These are phyloP conservation scores for Serpula lacrymans DNA, from an alignment of 768 basidiomycete genomes.

Conservation along the genomic window DNA sequence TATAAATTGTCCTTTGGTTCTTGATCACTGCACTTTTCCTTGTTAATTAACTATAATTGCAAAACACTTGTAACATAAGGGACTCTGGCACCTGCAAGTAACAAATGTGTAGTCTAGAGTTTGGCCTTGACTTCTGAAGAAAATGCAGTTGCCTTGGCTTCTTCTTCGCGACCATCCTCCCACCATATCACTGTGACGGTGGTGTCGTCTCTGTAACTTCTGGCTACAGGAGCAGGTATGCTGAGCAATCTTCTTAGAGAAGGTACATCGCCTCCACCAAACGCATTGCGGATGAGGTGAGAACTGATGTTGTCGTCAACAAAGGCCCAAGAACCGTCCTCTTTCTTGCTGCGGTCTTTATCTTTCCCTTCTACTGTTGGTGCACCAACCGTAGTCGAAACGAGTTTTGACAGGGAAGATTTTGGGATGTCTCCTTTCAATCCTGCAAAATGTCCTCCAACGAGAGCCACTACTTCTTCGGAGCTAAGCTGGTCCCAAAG, in stretches of 20 bases:
- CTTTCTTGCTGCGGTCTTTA: constrained; percentile 30
- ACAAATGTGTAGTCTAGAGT: constrained; percentile 33
- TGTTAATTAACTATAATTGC: too few species aligned
- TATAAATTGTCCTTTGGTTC: too few species aligned
- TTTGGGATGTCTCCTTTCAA: constrained; percentile 64
- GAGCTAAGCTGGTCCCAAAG: constrained; percentile 77
- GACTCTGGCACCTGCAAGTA: too few species aligned
- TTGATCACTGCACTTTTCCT: too few species aligned
- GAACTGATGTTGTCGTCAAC: constrained; percentile 74
- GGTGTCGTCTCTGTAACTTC: constrained; percentile 79
- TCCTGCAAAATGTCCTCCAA: constrained; percentile 77
- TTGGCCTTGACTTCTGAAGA: constrained; percentile 42
- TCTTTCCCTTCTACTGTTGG: constrained; percentile 64
- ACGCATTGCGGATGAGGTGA: constrained; percentile 88
- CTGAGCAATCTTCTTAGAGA: constrained; percentile 63
- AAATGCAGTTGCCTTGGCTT: constrained; percentile 31
- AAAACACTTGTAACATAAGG: too few species aligned
- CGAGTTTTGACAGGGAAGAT: constrained; percentile 47
- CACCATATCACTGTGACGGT: constrained; percentile 86
- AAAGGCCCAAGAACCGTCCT: constrained; percentile 68
- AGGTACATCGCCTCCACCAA: constrained; percentile 73
- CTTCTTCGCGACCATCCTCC: constrained; percentile 60
- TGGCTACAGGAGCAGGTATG: constrained; percentile 77
- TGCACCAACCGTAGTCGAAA: constrained; percentile 52
- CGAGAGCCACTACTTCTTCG: constrained; percentile 83